Percentiles rank a stretch among this genome's conserved stretches.
Conservation (phyloP, 495 filamentous ascomycete genomes). For the Letharia columbiana region DNA sequence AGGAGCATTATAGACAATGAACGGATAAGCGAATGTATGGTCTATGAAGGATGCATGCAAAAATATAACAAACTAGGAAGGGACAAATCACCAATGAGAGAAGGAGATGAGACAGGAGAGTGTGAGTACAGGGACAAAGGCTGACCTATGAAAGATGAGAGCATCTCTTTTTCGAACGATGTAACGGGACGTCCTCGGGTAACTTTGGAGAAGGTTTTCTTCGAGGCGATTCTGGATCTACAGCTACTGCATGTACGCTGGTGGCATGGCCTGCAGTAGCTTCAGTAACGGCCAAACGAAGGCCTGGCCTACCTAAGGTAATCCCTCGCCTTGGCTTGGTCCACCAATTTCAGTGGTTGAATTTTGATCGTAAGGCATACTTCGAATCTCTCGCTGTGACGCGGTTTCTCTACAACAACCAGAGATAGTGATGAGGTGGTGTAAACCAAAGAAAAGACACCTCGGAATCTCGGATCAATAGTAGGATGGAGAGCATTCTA, state of each 20-base stretch:
- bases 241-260: conserved; percentile 16
- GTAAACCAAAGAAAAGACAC: not conserved
- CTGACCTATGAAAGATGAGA: conserved; percentile 3
- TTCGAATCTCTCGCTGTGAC: not conserved
- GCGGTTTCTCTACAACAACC: not conserved
- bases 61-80: conserved; percentile 1
- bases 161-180: conserved; percentile 6
- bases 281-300: conserved; percentile 16
- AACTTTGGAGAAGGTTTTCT: not conserved
- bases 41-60: not conserved
- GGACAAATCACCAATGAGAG: conserved; percentile 15
- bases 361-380: not conserved
- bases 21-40: conserved; percentile 10
- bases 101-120: conserved; percentile 15
- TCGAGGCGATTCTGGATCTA: conserved; percentile 10
- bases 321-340: not conserved
- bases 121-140: conserved; percentile 7
- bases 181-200: conserved; percentile 6
- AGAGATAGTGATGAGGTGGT: not conserved
- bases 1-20: conserved; percentile 1
- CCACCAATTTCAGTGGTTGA: not conserved
- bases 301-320: conserved; percentile 6
- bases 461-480: not conserved
- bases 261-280: conserved; percentile 20
- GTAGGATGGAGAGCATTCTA: not conserved